Evolutionary conservation across 2,329 filamentous ascomycete species (phyloP), one percentile per base, ranked within the genome.

Genomic region (Colletotrichum sojae): DNA sequence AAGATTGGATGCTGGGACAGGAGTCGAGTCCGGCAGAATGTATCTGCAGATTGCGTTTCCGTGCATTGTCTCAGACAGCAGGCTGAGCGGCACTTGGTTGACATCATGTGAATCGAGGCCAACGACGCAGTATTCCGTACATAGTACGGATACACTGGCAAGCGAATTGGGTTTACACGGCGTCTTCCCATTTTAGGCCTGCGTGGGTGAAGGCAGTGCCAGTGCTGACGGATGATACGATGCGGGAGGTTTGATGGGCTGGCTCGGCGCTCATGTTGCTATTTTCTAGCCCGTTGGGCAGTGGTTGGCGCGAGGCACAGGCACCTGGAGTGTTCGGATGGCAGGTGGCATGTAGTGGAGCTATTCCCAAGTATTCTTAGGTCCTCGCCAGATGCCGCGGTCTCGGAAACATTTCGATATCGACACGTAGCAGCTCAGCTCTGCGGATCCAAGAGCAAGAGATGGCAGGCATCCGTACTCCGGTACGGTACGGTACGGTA

Each of bases 111-210:
- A 16, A 45, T 15, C 43, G 13, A 45, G 15, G n/a, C 43, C n/a
- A n/a, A 45, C 43, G 15, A 45, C 43, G 31, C 31, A 36, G 31
- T 36, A 36, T 8, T 36, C 31, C 8, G 31, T 36, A 13, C n/a
- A n/a, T n/a, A n/a, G n/a, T n/a, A n/a, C n/a, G n/a, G n/a, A n/a
- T n/a, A n/a, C 40, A 49, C 22, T 65, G 60, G 48, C 40, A 68
- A 31, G 27, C 56, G 48, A 40, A 65, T 55, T 59, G 40, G 43
- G 61, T 51, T 54, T 59, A 20, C 46, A 64, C 48, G 40, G 61
- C 43, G 36, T 54, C 46, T 8, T 18, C 31, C 53, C 22, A 61
- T 36, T 36, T 8, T 54, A 36, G 48, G 61, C 39, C 59, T 31
- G 49, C 51, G 40, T 56, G 43, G 18, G 46, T 36, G 31, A 31